Base-by-base conservation (phyloP, 352 stramenopile species). In the Pythium angustatum region DNA sequence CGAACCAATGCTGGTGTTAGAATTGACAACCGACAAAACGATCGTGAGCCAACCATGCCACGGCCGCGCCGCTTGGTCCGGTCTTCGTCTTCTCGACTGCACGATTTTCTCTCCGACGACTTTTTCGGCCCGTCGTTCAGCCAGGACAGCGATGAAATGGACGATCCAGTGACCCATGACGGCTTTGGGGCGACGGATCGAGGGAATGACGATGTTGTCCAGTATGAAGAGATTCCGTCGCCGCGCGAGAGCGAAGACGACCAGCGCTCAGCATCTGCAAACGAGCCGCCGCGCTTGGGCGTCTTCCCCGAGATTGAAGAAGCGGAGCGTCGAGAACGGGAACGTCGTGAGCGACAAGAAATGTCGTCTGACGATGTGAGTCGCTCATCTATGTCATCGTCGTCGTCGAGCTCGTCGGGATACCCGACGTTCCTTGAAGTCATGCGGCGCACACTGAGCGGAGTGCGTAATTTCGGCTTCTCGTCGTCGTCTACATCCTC, bases 271-370 rank as follows among this genome's bases (percentile, higher is more conserved):
- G 15, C 36, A 17, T 52, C 22, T 22, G 38, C 49, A 43, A 21
- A 54, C 28, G 40, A 55, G 5, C 19, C 31, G 5, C 38, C 54
- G n/a, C 26, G 24, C 1, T 70, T 83, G 40, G 76, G 79, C 33
- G 72, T 81, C 15, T 90, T 91, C 33, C 81, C 81, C 28, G 84
- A 93, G 48, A 59, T 90, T n/a, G 73, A 75, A n/a, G 80, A 82
- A 53, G 73, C 79, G 4, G 76, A 90, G 58, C 41, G 40, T 21
- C 56, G 51, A 36, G 74, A 68, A 19, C 66, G 49, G n/a, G 66
- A 64, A 52, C 56, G 36, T 22, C 54, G 38, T 34, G 30, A 54
- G 19, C 33, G 33, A 28, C 57, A 48, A 7, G 41, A 44, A 3
- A 30, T 28, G 9, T 41, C 41, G 11, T 33, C 43, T 28, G 53